Base-by-base conservation (phyloP, 805 yeast species). In the Osmozyma mogii region DNA sequence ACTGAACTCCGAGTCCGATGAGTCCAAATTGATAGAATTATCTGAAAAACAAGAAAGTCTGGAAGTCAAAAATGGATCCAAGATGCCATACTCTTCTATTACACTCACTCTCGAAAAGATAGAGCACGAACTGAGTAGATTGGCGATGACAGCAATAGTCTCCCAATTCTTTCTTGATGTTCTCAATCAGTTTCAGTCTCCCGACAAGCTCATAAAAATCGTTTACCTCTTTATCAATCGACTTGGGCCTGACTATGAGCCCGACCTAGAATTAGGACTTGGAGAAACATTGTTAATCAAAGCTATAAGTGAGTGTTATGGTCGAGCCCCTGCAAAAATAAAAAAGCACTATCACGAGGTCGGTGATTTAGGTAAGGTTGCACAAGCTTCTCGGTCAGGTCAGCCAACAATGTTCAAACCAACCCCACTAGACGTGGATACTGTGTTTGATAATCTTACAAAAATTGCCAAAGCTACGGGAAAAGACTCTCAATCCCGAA, bases 331-430 rank as follows among this genome's bases (percentile, higher is more conserved):
- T 1, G 60, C 75, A 3, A 84, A 78, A 37, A 71, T 92, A 30
- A 87, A 76, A 50, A 61, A 65, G 18, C 92, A 84, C 36, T 83
- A 79, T 46, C 78, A 75, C 30, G 75, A 81, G 38, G 69, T 73
- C 6, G 98, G 98, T 22, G 98, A 92, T 58, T 65, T 92, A 35
- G 98, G 98, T 1, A 60, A 73, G 20, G 92, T 92, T 33, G 97
- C 98, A 0, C 75, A 77, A 41, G 72, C 73, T 32, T 84, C 96
- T 0, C 69, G 96, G 43, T 68, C 79, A 9, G 83, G 75, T 13
- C 98, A 92, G 51, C 80, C 94, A 2, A 75, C 95, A 0, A 88
- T 92, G 95, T 85, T 89, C 57, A 84, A 84, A 45, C 96, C 96
- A 0, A 74, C 78, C 41, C 78, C 94, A 1, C 60, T 92, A 42